Conservation (phyloP, 805 yeast species). For the Metschnikowia kunwiensis region DNA sequence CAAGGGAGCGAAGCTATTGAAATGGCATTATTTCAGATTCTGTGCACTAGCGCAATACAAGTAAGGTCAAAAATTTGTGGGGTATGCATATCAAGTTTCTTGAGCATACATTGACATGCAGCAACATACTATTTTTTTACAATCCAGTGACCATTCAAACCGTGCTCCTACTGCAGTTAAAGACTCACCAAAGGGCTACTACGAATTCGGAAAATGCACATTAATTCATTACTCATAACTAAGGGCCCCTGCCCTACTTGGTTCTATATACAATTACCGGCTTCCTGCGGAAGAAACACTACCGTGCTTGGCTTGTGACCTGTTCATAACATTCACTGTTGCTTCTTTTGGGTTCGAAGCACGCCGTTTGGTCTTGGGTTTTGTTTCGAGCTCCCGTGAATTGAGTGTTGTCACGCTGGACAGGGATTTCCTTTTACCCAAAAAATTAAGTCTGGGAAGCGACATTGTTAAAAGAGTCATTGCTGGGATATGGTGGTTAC, state of each 20-base stretch:
- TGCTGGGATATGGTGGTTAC: too few relatives aligned
- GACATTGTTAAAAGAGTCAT: constrained; percentile 3
- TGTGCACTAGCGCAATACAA: too few relatives aligned
- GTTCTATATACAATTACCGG: neutral
- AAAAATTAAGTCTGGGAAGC: constrained; percentile 2
- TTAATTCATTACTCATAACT: constrained; percentile 10
- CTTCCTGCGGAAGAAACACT: constrained; percentile 5
- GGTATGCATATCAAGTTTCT: too few relatives aligned
- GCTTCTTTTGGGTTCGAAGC: constrained; percentile 3
- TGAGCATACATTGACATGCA: too few relatives aligned
- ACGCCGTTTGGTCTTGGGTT: neutral
- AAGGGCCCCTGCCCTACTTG: neutral
- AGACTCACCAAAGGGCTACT: too few relatives aligned
- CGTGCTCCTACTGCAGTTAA: too few relatives aligned
- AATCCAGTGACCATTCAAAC: too few relatives aligned
- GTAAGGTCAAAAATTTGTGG: too few relatives aligned
- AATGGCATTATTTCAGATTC: too few relatives aligned
- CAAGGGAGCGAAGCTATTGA: neutral
- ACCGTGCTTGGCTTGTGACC: constrained; percentile 9
- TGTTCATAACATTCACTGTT: constrained; percentile 5
- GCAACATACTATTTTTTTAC: too few relatives aligned
- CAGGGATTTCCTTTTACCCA: constrained; percentile 8
- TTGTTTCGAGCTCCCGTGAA: constrained; percentile 2
- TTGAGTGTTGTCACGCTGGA: constrained; percentile 3
- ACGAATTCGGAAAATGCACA: neutral